Percentiles rank a stretch among this genome's conserved stretches.
phyloP scores from a whole-genome alignment of 768 basidiomycete species.

The Suillus tomentosus region DNA sequence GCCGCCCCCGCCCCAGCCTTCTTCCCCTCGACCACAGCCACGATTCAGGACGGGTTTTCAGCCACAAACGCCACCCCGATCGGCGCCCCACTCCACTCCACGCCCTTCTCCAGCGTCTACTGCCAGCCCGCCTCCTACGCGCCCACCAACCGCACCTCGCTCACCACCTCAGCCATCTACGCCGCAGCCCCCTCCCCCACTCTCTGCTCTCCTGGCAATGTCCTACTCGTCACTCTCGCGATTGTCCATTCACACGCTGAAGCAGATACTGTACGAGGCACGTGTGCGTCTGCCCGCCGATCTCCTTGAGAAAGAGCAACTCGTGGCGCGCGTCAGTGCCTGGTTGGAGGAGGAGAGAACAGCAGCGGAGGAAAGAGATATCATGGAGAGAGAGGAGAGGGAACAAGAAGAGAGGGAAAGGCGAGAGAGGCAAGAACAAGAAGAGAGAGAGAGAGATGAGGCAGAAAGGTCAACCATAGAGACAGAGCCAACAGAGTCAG shows the following conservation, averaged over 20 bases:
- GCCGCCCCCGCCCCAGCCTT: background rate
- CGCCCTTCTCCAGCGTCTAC: slow-evolving; percentile 10
- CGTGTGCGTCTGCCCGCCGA: slow-evolving; percentile 57
- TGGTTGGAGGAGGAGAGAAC: slow-evolving; percentile 67
- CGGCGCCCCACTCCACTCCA: slow-evolving; percentile 7
- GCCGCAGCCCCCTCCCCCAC: slow-evolving; percentile 45
- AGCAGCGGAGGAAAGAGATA: slow-evolving; percentile 42
- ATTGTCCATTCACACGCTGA: slow-evolving; percentile 73
- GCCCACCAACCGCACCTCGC: slow-evolving; percentile 17
- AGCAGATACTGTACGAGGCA: slow-evolving; percentile 77
- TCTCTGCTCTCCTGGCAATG: slow-evolving; percentile 69
- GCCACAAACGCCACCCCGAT: background rate
- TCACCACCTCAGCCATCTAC: slow-evolving; percentile 37
- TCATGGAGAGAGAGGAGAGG: slow-evolving; percentile 26
- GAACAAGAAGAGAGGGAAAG: slow-evolving; percentile 20
- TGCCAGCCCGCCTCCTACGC: slow-evolving; percentile 20
- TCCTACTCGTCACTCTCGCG: slow-evolving; percentile 53
- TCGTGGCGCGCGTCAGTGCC: slow-evolving; percentile 69
- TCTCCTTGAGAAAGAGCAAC: slow-evolving; percentile 83
- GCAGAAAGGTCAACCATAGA: slow-evolving; percentile 6
- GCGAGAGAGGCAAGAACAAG: slow-evolving; percentile 14
- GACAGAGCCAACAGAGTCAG: slow-evolving; percentile 3
- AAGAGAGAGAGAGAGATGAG: slow-evolving; percentile 17
- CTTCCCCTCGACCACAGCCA: slow-evolving; percentile 17
- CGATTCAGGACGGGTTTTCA: slow-evolving; percentile 23